Percentiles rank a stretch among this genome's conserved stretches.
phyloP scores from a whole-genome alignment of 2,329 filamentous ascomycete species.

The Pseudogymnoascus sp. region DNA sequence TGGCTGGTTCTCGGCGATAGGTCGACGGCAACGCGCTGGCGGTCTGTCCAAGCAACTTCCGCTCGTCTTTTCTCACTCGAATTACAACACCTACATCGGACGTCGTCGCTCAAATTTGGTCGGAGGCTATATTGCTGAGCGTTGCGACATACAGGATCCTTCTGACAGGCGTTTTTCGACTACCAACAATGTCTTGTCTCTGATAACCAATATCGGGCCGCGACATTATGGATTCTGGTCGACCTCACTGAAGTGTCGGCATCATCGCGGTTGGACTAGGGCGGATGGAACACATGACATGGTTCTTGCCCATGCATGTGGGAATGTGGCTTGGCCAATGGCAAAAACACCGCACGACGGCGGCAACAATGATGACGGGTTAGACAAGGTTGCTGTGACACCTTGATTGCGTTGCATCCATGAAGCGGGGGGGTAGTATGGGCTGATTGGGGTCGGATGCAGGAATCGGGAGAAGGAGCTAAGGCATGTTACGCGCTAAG shows the following conservation, averaged over 20 bases:
- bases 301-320: neutral
- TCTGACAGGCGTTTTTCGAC: neutral
- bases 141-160: neutral
- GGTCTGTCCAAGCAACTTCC: neutral
- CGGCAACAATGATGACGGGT: neutral
- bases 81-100: neutral
- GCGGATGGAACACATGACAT: neutral
- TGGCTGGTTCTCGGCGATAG: neutral
- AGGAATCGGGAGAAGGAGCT: neutral
- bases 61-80: neutral
- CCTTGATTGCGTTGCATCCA: neutral
- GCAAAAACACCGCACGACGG: neutral
- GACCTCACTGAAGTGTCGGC: neutral
- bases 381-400: neutral
- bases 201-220: neutral
- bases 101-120: neutral
- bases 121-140: neutral
- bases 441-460: neutral
- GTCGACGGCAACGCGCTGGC: neutral
- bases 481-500: neutral
- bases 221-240: neutral
- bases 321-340: neutral
- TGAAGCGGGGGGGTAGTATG: neutral
- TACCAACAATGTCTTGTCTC: neutral
- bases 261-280: neutral